These are phyloP conservation scores for Effrenium voratum DNA, from an alignment of 73 alveolate genomes.

Conservation along the genomic window DNA sequence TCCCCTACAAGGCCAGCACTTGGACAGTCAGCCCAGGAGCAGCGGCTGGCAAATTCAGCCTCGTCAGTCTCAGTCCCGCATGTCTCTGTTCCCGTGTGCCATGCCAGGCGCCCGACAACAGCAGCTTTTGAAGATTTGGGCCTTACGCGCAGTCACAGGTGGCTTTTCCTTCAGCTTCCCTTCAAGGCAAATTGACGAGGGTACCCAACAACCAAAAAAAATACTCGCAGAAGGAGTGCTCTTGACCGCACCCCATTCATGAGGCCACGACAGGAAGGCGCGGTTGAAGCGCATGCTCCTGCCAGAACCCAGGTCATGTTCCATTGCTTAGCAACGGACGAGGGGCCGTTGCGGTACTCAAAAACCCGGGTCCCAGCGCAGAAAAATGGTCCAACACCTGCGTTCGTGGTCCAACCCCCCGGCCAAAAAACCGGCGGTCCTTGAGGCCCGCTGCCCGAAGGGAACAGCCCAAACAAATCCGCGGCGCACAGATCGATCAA, in stretches of 20 bases:
- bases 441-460: constrained; percentile 7
- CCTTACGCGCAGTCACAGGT: not conserved
- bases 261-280: constrained; percentile 29
- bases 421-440: not conserved
- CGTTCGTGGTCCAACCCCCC: not conserved
- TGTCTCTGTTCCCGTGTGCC: no score
- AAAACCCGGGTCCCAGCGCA: not conserved
- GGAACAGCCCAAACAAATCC: constrained; percentile 43
- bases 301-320: not conserved
- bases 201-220: no score
- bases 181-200: no score
- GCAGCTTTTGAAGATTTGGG: constrained; percentile 54
- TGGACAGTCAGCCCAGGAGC: constrained; percentile 65
- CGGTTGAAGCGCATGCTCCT: not conserved
- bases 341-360: not conserved
- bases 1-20: no score
- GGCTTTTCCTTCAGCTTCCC: no score
- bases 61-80: no score
- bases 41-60: constrained; percentile 57
- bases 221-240: no score
- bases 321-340: not conserved
- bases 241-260: no score
- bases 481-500: constrained; percentile 59
- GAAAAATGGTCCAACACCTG: not conserved
- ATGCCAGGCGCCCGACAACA: not conserved